Evolutionary conservation across 495 filamentous ascomycete species (phyloP).

Genomic region (Penicillium cinerascens): DNA sequence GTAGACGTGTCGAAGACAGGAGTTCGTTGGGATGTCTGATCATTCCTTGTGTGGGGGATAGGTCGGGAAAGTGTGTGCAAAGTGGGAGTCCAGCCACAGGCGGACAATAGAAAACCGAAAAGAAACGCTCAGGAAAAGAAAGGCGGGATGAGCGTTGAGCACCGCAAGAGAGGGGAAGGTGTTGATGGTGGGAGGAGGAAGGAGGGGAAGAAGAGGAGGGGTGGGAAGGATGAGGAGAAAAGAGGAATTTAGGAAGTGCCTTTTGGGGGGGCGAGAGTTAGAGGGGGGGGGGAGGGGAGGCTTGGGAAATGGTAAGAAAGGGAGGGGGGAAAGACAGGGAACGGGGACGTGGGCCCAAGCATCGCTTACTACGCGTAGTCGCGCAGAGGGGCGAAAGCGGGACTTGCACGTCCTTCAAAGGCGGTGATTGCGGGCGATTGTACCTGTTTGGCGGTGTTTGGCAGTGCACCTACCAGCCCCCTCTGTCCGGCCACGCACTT

Average conservation of each 20-base stretch:
- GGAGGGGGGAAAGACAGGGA: slow-evolving; percentile 32
- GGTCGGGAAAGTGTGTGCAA: slow-evolving; percentile 24
- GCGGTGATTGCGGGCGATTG: too few relatives aligned
- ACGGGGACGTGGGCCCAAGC: slow-evolving; percentile 28
- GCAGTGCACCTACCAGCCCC: background rate
- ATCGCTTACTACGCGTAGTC: slow-evolving; percentile 26
- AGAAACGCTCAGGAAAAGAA: slow-evolving; percentile 35
- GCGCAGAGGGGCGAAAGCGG: slow-evolving; percentile 19
- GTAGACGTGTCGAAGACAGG: slow-evolving; percentile 46
- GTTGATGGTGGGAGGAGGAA: slow-evolving; percentile 14
- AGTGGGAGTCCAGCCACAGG: slow-evolving; percentile 51
- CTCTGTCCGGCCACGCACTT: slow-evolving; percentile 25
- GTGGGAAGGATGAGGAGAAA: slow-evolving; percentile 31
- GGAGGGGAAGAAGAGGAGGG: slow-evolving; percentile 33
- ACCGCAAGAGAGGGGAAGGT: slow-evolving; percentile 14
- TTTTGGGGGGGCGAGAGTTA: slow-evolving; percentile 18
- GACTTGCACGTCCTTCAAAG: slow-evolving; percentile 2
- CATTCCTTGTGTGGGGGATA: slow-evolving; percentile 46
- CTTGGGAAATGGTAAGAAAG: slow-evolving; percentile 10
- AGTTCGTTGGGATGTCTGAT: slow-evolving; percentile 46
- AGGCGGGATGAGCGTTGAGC: slow-evolving; percentile 31
- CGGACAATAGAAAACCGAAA: slow-evolving; percentile 38
- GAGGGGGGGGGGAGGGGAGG: slow-evolving; percentile 31
- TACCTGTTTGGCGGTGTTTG: background rate
- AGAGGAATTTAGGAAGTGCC: slow-evolving; percentile 27